These are phyloP conservation scores for Scedosporium aurantiacum DNA, from an alignment of 2,329 filamentous ascomycete genomes.

Conservation along the genomic window DNA sequence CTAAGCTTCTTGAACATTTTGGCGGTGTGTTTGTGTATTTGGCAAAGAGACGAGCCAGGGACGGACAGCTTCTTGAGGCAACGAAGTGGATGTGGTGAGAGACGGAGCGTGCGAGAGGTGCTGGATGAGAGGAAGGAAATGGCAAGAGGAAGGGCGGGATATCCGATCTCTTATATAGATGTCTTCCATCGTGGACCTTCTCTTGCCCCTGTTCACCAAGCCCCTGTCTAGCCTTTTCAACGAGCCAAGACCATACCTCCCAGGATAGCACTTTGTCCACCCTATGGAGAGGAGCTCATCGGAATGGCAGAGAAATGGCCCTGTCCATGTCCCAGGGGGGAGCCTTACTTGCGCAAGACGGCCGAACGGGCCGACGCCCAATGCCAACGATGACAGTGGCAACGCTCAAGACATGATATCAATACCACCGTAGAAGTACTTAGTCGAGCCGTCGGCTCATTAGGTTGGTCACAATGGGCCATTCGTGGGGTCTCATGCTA, in stretches of 20 bases:
- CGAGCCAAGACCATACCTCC: background rate
- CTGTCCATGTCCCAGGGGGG: background rate
- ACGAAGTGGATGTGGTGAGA: background rate
- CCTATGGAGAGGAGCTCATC: background rate
- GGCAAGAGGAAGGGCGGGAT: background rate
- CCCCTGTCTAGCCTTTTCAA: background rate
- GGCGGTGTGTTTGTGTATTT: background rate
- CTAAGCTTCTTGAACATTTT: conserved; percentile 14
- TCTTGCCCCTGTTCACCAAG: background rate
- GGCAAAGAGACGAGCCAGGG: background rate
- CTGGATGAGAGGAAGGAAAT: background rate
- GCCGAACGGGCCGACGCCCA: background rate
- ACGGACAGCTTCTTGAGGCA: background rate
- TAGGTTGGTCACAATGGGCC: background rate
- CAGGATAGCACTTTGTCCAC: background rate
- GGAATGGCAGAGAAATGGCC: background rate
- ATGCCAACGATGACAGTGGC: background rate
- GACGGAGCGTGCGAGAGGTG: background rate
- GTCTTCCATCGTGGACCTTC: background rate
- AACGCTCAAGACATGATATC: background rate
- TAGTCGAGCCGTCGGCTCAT: background rate
- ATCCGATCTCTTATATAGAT: conserved; percentile 1
- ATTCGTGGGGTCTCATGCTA: background rate
- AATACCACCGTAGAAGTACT: background rate
- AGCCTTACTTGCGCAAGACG: background rate